A percentile compares a stretch with the other conserved stretches of the same genome.
Conservation (phyloP, 2,329 filamentous ascomycete species). For the Boeremia lycopersici region DNA sequence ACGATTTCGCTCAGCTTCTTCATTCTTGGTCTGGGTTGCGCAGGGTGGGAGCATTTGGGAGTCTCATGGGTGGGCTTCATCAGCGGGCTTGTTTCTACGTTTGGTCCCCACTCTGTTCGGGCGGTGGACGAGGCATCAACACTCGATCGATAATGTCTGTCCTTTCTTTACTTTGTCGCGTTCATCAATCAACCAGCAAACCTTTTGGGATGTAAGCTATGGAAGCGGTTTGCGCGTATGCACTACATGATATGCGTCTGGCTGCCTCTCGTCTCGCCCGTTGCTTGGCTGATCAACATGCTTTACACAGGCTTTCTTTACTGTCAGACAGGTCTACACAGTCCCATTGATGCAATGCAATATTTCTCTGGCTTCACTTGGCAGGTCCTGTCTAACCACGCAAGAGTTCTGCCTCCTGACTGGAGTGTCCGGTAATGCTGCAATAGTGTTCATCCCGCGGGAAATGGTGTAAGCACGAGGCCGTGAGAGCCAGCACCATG, state of each 20-base stretch:
- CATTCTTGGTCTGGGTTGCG: constrained; percentile 24
- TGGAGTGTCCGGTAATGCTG: no score
- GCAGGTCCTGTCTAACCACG: not conserved
- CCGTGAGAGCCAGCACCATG: no score
- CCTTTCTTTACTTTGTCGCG: constrained; percentile 35
- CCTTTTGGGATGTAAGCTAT: constrained; percentile 27
- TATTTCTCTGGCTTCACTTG: not conserved
- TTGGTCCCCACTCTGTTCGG: constrained; percentile 17
- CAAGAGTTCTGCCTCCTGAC: not conserved
- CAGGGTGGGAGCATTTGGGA: constrained; percentile 15
- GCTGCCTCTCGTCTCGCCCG: constrained; percentile 1
- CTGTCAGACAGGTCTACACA: not conserved
- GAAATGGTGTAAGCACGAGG: no score
- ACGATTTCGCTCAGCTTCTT: constrained; percentile 19
- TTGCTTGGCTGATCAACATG: not conserved
- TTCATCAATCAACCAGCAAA: constrained; percentile 28
- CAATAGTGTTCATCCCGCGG: no score
- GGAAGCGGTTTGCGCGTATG: constrained; percentile 26
- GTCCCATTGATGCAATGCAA: constrained; percentile 3
- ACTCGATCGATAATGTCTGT: constrained; percentile 32
- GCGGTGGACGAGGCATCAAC: constrained; percentile 17
- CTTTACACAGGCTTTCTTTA: constrained; percentile 3
- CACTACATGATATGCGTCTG: constrained; percentile 1
- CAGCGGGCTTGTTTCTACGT: constrained; percentile 19
- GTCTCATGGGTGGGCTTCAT: constrained; percentile 10